phyloP scores from a whole-genome alignment of 495 filamentous ascomycete species.

The Choiromyces venosus region DNA sequence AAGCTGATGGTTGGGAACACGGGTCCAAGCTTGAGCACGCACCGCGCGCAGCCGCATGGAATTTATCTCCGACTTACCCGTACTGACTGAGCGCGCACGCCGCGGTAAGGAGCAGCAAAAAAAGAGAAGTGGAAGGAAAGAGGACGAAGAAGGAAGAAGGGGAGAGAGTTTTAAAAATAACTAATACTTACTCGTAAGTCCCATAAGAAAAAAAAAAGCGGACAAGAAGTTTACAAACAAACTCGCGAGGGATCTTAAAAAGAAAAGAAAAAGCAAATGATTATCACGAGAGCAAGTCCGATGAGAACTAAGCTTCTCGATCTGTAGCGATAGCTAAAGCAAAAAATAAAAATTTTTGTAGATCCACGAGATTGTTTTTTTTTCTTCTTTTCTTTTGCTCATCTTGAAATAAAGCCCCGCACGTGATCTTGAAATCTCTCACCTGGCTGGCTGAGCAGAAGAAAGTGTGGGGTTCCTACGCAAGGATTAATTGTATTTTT shows the following conservation, averaged over 20 bases:
- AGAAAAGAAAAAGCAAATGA: background rate
- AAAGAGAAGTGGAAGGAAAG: background rate
- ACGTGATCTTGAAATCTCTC: background rate
- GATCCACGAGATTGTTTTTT: background rate
- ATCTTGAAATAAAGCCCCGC: background rate
- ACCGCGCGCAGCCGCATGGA: background rate
- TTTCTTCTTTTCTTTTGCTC: background rate
- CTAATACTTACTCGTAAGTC: slow-evolving; percentile 1
- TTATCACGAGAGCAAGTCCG: background rate
- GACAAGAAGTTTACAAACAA: background rate
- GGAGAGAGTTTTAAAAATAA: background rate
- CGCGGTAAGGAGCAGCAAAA: background rate
- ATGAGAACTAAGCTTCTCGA: background rate
- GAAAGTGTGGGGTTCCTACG: background rate
- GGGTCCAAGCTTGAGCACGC: background rate
- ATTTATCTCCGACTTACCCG: background rate
- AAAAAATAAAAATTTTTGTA: background rate
- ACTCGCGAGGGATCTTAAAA: no score
- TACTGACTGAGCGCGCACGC: background rate
- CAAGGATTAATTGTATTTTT: background rate
- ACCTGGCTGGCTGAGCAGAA: no score
- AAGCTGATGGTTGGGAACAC: background rate
- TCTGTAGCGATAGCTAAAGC: background rate
- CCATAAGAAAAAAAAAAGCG: background rate
- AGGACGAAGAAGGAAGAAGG: no score